phyloP scores from a whole-genome alignment of 352 stramenopile genomes.

The Pythium rishiriense region DNA sequence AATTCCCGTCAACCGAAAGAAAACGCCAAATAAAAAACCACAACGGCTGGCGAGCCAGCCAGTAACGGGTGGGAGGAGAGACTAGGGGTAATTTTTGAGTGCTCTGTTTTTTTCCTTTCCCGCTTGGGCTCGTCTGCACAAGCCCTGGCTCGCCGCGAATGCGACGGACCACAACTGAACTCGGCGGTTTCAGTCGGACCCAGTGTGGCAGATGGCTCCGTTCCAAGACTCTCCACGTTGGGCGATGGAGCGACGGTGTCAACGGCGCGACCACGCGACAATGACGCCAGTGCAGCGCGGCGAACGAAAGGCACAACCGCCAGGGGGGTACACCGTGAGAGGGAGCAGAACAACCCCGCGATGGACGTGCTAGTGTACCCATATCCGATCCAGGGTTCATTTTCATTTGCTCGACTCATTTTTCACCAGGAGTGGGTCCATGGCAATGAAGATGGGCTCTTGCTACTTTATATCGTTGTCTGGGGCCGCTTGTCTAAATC shows the following conservation, averaged over 20 bases:
- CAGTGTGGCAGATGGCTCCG: constrained; percentile 6
- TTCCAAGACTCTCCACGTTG: background rate
- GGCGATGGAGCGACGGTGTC: constrained; percentile 5
- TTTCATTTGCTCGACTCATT: background rate
- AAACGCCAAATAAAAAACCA: background rate
- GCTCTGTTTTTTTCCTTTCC: constrained; percentile 13
- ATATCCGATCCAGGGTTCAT: constrained; percentile 3
- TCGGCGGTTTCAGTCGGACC: constrained; percentile 12
- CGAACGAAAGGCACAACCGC: constrained; percentile 2
- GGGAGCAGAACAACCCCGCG: background rate
- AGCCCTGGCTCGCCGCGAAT: background rate
- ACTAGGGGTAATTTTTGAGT: constrained; percentile 9
- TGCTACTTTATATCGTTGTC: background rate
- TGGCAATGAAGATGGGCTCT: background rate
- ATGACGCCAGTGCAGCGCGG: constrained; percentile 6
- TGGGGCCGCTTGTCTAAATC: too few relatives aligned
- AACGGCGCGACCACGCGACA: constrained; percentile 16
- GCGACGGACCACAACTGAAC: constrained; percentile 4
- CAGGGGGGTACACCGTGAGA: background rate
- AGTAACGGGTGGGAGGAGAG: constrained; percentile 7
- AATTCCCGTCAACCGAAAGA: constrained; percentile 4
- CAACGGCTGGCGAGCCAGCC: constrained; percentile 1
- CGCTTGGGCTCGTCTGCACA: background rate
- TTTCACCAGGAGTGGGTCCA: too few relatives aligned
- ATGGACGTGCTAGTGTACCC: background rate